Evolutionary conservation across 2,329 filamentous ascomycete genomes (phyloP), one percentile per base, ranked within the genome.

Genomic region (Phoma sp.): DNA sequence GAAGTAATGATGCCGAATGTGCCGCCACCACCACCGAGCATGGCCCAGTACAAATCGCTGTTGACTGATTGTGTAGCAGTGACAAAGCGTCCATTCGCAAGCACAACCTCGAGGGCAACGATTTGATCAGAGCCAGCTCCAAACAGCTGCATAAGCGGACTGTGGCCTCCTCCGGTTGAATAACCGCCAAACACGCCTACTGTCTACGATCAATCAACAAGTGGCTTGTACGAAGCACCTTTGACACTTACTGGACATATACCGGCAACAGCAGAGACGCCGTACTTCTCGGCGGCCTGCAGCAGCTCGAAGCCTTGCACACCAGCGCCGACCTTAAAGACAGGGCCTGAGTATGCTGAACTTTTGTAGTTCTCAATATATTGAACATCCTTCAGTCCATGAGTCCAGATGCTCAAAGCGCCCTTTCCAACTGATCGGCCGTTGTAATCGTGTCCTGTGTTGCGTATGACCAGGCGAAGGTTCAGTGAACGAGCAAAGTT

Each of bases 161-260:
- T 80, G 67, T 86, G 82, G 0, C 83, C 84, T 24, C 82, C 83
- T 2, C 80, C 82, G 2, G 67, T 62, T 22, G 69, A 64, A 59
- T 73, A 78, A 9, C 76, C 70, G 36, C 70, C 70, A n/a, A 52
- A 75, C 59, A 82, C 71, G n/a, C 83, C 83, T 8, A 86, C 81
- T 1, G 77, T 81, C 29, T 59, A 24, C 4, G n/a, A 7, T 4
- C 8, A 8, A 27, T 59, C 27, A 59, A 45, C 14, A 27, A 5
- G 22, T 7, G 6, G 2, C 4, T 6, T 2, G 13, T 22, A 13
- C 4, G 11, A n/a, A 8, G 10, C 11, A n/a, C 4, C 10, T 2
- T 4, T n/a, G 9, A 3, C 7, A 37, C 52, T 7, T 50, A 59
- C 56, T 41, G 70, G 60, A 66, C 82, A 83, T 11, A 67, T 68